These are phyloP conservation scores for Calycina marina DNA, from an alignment of 2,329 filamentous ascomycete species.

Conservation along the genomic window DNA sequence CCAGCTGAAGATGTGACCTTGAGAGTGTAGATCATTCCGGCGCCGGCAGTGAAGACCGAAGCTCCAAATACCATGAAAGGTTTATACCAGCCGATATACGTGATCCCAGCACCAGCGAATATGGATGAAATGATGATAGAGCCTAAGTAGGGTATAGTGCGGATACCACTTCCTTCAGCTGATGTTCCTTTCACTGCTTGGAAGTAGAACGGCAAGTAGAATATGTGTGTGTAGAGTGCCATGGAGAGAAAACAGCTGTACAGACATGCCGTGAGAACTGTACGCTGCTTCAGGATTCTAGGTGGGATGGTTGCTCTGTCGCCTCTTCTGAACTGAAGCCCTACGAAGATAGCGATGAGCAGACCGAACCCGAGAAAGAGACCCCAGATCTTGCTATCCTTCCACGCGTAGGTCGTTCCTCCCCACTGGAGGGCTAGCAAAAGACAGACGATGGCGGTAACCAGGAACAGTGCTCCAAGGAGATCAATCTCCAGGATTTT, in stretches of 20 bases:
- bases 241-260: slow-evolving; percentile 24
- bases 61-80: slow-evolving; percentile 31
- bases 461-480: slow-evolving; percentile 30
- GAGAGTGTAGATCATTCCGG: slow-evolving; percentile 29
- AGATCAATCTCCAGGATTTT: slow-evolving; percentile 33
- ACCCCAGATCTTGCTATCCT: slow-evolving; percentile 28
- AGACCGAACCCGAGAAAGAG: slow-evolving; percentile 27
- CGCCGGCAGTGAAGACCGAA: slow-evolving; percentile 28
- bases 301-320: slow-evolving; percentile 35
- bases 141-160: slow-evolving; percentile 29
- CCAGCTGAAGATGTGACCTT: slow-evolving; percentile 27
- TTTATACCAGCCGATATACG: slow-evolving; percentile 28
- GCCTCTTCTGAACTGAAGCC: slow-evolving; percentile 28
- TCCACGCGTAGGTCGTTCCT: slow-evolving; percentile 30
- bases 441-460: slow-evolving; percentile 29
- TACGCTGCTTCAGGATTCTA: slow-evolving; percentile 27
- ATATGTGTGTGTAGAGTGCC: slow-evolving; percentile 36
- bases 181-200: slow-evolving; percentile 1
- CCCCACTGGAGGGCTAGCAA: slow-evolving; percentile 35
- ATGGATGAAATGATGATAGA: slow-evolving; percentile 29
- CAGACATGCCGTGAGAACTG: slow-evolving; percentile 22
- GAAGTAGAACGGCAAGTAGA: slow-evolving; percentile 15
- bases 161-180: slow-evolving; percentile 27
- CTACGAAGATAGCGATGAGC: slow-evolving; percentile 24
- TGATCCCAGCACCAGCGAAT: slow-evolving; percentile 26